phyloP scores from a whole-genome alignment of 1,284 basidiomycete species.

The Coriolopsis trogii region DNA sequence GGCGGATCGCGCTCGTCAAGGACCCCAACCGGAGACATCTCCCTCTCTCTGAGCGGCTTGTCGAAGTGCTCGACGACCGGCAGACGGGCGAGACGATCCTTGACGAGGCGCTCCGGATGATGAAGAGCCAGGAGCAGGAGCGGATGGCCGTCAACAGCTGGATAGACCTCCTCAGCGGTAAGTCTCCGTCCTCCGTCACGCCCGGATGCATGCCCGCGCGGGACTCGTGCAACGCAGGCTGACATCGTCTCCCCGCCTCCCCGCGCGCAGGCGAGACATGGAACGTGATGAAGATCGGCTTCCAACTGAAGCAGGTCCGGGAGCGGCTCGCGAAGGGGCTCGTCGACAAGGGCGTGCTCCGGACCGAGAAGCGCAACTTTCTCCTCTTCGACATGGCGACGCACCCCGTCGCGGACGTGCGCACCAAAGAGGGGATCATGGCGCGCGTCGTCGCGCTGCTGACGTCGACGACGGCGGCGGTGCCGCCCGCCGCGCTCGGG shows the following conservation, averaged over 20 bases:
- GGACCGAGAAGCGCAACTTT: slow-evolving; percentile 97
- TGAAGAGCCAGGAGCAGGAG: slow-evolving; percentile 75
- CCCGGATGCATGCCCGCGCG: not conserved
- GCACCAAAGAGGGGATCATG: slow-evolving; percentile 86
- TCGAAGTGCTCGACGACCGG: slow-evolving; percentile 90
- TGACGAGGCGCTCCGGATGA: slow-evolving; percentile 95
- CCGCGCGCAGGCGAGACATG: slow-evolving; percentile 86
- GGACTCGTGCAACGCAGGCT: slow-evolving; percentile 18
- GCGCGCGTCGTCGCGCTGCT: slow-evolving; percentile 76
- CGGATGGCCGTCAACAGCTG: slow-evolving; percentile 89
- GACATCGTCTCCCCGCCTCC: slow-evolving; percentile 4
- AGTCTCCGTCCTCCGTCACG: slow-evolving; percentile 32
- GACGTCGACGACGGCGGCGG: slow-evolving; percentile 81
- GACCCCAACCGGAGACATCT: slow-evolving; percentile 81
- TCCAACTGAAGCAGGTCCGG: slow-evolving; percentile 95
- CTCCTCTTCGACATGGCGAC: slow-evolving; percentile 99
- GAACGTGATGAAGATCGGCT: slow-evolving; percentile 99
- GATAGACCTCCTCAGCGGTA: slow-evolving; percentile 93
- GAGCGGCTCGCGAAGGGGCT: slow-evolving; percentile 97
- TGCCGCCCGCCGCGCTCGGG: slow-evolving; percentile 74
- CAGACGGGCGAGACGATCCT: slow-evolving; percentile 95
- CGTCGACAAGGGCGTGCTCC: slow-evolving; percentile 95
- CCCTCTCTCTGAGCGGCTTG: slow-evolving; percentile 80
- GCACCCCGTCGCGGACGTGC: slow-evolving; percentile 90
- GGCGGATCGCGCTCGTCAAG: slow-evolving; percentile 86